A percentile compares a stretch with the other conserved stretches of the same genome.
Evolutionary conservation across 2,329 filamentous ascomycete species (phyloP).

Genomic region (Aspergillus brasiliensis): DNA sequence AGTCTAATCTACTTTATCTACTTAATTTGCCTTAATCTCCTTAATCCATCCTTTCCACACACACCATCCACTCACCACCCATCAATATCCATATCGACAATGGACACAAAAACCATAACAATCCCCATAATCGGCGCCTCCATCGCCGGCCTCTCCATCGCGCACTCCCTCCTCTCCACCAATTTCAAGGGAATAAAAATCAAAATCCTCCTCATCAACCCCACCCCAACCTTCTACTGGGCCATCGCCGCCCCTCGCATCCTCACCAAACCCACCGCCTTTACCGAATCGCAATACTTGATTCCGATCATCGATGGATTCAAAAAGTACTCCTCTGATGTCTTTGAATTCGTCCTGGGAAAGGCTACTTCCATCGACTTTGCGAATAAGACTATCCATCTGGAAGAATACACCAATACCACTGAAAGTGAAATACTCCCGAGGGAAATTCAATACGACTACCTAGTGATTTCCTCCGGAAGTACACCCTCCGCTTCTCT

Average conservation of each 20-base stretch:
- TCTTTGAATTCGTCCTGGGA: conserved; percentile 56
- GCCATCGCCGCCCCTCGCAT: conserved; percentile 57
- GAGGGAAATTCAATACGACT: conserved; percentile 50
- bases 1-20: background rate
- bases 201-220: conserved; percentile 58
- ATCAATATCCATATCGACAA: background rate
- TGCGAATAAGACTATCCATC: conserved; percentile 43
- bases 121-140: conserved; percentile 33
- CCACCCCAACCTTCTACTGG: conserved; percentile 57
- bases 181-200: conserved; percentile 17
- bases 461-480: conserved; percentile 60
- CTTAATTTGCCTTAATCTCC: no score
- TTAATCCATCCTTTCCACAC: background rate
- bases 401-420: conserved; percentile 29
- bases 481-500: conserved; percentile 45
- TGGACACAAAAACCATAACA: background rate
- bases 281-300: conserved; percentile 53
- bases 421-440: background rate
- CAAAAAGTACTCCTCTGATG: conserved; percentile 49
- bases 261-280: conserved; percentile 51
- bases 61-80: background rate
- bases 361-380: conserved; percentile 52
- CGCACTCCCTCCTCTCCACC: conserved; percentile 38
- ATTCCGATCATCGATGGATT: conserved; percentile 54
- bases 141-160: conserved; percentile 37